Conservation (phyloP, 176 grass and related monocot species). For the maize (Zea mays) region DNA sequence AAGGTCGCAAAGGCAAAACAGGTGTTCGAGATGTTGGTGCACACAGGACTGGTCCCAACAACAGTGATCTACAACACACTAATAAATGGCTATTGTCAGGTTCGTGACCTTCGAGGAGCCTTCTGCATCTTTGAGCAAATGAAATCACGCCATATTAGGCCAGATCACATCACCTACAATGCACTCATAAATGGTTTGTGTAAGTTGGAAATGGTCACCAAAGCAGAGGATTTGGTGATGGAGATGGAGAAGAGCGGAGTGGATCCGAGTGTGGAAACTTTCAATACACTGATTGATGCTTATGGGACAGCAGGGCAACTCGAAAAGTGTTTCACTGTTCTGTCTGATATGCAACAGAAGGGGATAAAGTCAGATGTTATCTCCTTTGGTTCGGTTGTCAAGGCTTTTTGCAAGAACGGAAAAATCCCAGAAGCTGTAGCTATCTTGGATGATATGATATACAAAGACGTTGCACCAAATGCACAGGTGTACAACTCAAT, state of each 20-base stretch:
- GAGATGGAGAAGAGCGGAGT: constrained; percentile 58
- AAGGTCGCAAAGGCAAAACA: constrained; percentile 54
- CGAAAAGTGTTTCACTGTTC: constrained; percentile 48
- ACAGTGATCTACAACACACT: constrained; percentile 64
- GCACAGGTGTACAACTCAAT: constrained; percentile 59
- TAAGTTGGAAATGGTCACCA: constrained; percentile 42
- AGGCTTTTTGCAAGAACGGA: constrained; percentile 63
- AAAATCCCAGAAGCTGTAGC: constrained; percentile 64
- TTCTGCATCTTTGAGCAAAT: constrained; percentile 47
- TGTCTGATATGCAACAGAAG: constrained; percentile 56
- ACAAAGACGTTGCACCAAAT: constrained; percentile 59
- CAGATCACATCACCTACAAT: constrained; percentile 64
- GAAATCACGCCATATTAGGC: constrained; percentile 42
- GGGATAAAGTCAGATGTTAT: constrained; percentile 51
- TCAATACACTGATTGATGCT: constrained; percentile 56
- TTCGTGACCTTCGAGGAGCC: constrained; percentile 40
- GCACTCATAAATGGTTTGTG: constrained; percentile 62
- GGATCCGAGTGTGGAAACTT: constrained; percentile 45
- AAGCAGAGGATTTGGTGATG: constrained; percentile 51
- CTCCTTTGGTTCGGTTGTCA: constrained; percentile 67
- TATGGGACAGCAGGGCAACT: constrained; percentile 52
- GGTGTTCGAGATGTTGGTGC: constrained; percentile 36
- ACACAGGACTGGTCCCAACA: constrained; percentile 47
- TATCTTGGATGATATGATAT: constrained; percentile 57
- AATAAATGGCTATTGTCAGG: constrained; percentile 63